Evolutionary conservation across 2,329 filamentous ascomycete species (phyloP).

Genomic region (Graphium sp.): DNA sequence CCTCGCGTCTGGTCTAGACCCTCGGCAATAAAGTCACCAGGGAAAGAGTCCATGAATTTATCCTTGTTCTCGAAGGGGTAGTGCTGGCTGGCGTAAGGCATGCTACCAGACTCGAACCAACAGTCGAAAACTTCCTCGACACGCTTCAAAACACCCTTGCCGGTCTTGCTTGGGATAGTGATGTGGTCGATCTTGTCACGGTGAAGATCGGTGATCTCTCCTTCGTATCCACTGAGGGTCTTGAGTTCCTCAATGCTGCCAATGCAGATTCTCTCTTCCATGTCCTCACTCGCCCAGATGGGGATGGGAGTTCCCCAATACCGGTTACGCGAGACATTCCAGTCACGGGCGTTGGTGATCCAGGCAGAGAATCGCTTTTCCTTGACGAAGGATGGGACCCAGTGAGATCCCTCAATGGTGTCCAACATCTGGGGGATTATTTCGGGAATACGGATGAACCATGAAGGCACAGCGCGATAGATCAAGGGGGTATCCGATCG

Average conservation of each 20-base stretch:
- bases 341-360: constrained; percentile 10
- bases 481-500: constrained; percentile 12
- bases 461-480: constrained; percentile 11
- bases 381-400: constrained; percentile 10
- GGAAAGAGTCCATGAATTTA: constrained; percentile 8
- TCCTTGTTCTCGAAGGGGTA: constrained; percentile 11
- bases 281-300: constrained; percentile 12
- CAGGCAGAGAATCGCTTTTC: constrained; percentile 12
- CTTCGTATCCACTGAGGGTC: constrained; percentile 10
- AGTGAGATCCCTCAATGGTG: constrained; percentile 10
- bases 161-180: constrained; percentile 10
- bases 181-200: constrained; percentile 11
- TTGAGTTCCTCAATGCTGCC: constrained; percentile 10
- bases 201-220: constrained; percentile 9
- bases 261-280: constrained; percentile 10
- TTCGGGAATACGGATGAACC: constrained; percentile 11
- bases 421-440: constrained; percentile 9
- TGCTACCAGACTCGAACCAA: constrained; percentile 12
- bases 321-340: constrained; percentile 10
- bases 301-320: constrained; percentile 12
- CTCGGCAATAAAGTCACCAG: constrained; percentile 12
- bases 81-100: constrained; percentile 11
- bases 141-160: constrained; percentile 9
- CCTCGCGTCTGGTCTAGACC: constrained; percentile 12
- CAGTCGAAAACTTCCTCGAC: constrained; percentile 13